Evolutionary conservation across 441 rosid species (phyloP).

Genomic region (Gossypium trilobum): DNA sequence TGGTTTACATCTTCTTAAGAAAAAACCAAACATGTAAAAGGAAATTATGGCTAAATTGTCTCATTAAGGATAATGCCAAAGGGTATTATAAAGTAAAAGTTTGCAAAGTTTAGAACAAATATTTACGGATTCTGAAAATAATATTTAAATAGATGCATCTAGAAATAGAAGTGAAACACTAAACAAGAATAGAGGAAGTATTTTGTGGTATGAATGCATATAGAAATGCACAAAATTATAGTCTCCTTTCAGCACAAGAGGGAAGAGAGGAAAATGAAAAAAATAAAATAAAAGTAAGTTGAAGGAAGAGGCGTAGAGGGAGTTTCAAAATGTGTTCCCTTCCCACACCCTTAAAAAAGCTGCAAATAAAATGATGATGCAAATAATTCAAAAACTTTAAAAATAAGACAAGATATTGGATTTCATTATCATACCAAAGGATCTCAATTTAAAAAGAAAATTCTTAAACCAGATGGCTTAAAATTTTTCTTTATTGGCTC

Average conservation of each 20-base stretch:
- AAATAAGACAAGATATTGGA: background rate
- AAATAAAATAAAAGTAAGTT: background rate
- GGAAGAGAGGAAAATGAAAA: background rate
- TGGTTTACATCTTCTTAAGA: background rate
- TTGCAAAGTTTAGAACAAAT: background rate
- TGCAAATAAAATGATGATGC: background rate
- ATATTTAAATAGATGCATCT: background rate
- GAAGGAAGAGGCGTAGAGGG: background rate
- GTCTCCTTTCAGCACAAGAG: conserved; percentile 2
- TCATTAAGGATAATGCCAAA: background rate
- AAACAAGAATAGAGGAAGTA: background rate
- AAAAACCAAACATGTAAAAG: background rate
- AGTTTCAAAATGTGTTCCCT: background rate
- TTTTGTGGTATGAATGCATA: background rate
- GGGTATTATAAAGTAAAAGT: background rate
- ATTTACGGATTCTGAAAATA: background rate
- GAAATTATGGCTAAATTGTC: background rate
- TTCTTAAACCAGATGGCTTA: background rate
- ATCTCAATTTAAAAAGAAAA: background rate
- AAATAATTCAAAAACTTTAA: background rate
- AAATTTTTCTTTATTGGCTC: background rate
- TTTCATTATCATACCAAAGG: background rate
- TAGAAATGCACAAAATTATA: background rate
- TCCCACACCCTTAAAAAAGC: background rate
- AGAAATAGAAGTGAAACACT: background rate